Evolutionary conservation across 139 green algal species (phyloP).

Genomic region (Mesotaenium endlicherianum): DNA sequence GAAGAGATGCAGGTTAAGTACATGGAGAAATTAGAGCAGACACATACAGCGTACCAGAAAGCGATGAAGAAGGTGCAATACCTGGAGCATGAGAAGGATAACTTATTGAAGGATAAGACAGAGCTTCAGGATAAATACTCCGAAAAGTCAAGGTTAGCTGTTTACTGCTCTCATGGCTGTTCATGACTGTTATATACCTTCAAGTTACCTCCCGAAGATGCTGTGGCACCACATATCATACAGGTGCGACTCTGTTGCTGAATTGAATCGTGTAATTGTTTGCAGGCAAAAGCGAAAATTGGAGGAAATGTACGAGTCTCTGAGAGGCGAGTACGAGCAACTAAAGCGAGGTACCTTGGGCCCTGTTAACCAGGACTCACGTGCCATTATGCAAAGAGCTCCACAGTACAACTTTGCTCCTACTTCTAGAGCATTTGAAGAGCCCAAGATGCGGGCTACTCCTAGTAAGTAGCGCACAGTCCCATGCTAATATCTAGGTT

Average conservation of each 20-base stretch:
- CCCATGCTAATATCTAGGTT: neutral
- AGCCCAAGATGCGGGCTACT: neutral
- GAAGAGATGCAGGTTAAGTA: slow-evolving; percentile 52
- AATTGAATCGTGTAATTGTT: too few species aligned
- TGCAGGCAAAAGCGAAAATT: slow-evolving; percentile 43
- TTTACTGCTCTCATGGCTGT: too few species aligned
- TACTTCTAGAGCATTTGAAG: neutral
- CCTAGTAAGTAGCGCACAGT: neutral
- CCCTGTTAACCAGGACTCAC: neutral
- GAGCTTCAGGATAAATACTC: slow-evolving; percentile 49
- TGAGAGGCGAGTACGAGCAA: slow-evolving; percentile 33
- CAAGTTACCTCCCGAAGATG: too few species aligned
- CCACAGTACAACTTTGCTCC: neutral
- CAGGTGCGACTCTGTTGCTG: too few species aligned
- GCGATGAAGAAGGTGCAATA: slow-evolving; percentile 43
- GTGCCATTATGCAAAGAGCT: neutral
- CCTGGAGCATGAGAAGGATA: slow-evolving; percentile 41
- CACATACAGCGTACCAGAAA: slow-evolving; percentile 49
- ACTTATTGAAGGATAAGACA: slow-evolving; percentile 43
- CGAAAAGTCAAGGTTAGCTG: slow-evolving; percentile 45
- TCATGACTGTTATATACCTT: too few species aligned
- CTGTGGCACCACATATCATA: too few species aligned
- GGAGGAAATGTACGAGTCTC: slow-evolving; percentile 47
- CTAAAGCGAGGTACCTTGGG: neutral
- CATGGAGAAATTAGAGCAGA: slow-evolving; percentile 49